These are phyloP conservation scores for Xylaria arbuscula DNA, from an alignment of 2,329 filamentous ascomycete species.

Conservation along the genomic window DNA sequence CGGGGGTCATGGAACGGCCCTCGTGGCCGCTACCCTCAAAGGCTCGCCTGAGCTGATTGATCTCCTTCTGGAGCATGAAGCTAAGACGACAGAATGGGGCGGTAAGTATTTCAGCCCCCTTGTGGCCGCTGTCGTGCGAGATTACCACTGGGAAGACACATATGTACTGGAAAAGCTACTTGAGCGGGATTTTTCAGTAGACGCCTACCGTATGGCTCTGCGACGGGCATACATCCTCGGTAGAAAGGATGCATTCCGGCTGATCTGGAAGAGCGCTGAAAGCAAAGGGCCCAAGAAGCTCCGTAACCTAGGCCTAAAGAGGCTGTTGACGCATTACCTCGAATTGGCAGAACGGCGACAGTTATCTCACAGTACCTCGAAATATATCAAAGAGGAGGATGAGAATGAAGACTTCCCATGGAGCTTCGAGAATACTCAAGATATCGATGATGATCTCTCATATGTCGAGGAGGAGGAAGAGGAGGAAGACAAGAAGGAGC, in stretches of 20 bases:
- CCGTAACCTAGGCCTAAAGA: not conserved
- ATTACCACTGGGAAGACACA: slow-evolving; percentile 7
- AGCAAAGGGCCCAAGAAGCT: slow-evolving; percentile 6
- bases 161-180: slow-evolving; percentile 1
- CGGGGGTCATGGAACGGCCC: not conserved
- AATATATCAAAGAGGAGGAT: not conserved
- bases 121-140: slow-evolving; percentile 11
- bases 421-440: not conserved
- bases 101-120: slow-evolving; percentile 12
- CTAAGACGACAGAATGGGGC: not conserved
- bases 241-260: slow-evolving; percentile 2
- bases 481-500: not conserved
- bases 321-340: not conserved
- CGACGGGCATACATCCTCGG: not conserved
- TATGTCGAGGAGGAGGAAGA: not conserved
- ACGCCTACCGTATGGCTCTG: not conserved
- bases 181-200: not conserved
- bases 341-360: not conserved
- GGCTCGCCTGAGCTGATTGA: slow-evolving; percentile 10
- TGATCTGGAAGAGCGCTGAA: slow-evolving; percentile 13
- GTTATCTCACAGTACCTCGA: not conserved
- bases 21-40: slow-evolving; percentile 1
- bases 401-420: slow-evolving; percentile 6
- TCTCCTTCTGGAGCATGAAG: not conserved
- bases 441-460: not conserved